phyloP scores from a whole-genome alignment of 2,329 filamentous ascomycete genomes.

The Exophiala lecanii-corni region DNA sequence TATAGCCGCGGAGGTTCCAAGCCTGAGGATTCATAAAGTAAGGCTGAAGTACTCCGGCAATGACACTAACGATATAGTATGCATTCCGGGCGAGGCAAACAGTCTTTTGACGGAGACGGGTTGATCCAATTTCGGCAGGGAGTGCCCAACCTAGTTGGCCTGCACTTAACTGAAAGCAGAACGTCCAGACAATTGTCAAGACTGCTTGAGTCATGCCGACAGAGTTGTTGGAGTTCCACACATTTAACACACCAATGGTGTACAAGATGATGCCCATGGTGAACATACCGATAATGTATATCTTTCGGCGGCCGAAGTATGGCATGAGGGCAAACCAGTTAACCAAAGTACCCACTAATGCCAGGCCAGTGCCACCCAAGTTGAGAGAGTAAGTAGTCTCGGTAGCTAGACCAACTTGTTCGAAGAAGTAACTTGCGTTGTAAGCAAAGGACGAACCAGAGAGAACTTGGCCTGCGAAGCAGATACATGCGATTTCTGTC shows the following conservation, averaged over 20 bases:
- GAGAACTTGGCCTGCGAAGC: conserved; percentile 36
- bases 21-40: conserved; percentile 34
- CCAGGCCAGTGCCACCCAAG: conserved; percentile 58
- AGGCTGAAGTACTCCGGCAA: conserved; percentile 37
- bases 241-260: conserved; percentile 30
- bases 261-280: conserved; percentile 29
- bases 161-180: conserved; percentile 51
- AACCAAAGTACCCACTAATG: conserved; percentile 46
- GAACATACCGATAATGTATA: conserved; percentile 35
- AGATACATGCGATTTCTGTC: conserved; percentile 39
- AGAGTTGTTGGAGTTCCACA: conserved; percentile 21
- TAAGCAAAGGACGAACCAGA: conserved; percentile 34
- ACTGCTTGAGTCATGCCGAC: conserved; percentile 37
- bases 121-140: conserved; percentile 49
- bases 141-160: conserved; percentile 51
- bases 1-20: conserved; percentile 37
- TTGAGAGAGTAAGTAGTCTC: conserved; percentile 35
- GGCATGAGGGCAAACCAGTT: conserved; percentile 44
- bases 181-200: conserved; percentile 48
- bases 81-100: conserved; percentile 48
- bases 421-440: conserved; percentile 38
- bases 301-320: conserved; percentile 36
- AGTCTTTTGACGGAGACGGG: conserved; percentile 50
- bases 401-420: conserved; percentile 36
- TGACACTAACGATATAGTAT: conserved; percentile 47